These are phyloP conservation scores for Yamadazyma mexicana DNA, from an alignment of 1,139 yeast species.

Conservation along the genomic window DNA sequence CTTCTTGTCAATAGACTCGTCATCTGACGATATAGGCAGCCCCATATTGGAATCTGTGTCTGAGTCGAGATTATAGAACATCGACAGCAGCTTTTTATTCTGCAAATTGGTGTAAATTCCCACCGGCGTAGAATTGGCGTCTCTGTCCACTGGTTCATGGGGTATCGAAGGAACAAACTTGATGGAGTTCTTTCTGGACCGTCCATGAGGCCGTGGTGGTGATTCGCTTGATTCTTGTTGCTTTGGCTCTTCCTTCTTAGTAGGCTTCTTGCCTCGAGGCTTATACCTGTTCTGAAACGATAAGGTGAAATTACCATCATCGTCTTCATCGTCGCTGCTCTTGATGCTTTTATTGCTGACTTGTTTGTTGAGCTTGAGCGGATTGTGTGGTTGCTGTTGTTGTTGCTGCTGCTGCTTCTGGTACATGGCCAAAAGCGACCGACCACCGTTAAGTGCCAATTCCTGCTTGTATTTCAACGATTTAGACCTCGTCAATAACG, in stretches of 20 bases:
- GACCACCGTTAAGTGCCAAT: constrained; percentile 21
- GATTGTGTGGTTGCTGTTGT: neutral
- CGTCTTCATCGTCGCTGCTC: constrained; percentile 16
- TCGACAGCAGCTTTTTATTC: constrained; percentile 20
- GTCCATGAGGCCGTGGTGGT: constrained; percentile 9
- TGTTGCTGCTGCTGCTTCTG: constrained; percentile 23
- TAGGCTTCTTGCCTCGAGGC: neutral
- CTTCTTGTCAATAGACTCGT: constrained; percentile 14
- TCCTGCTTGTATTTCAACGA: constrained; percentile 27
- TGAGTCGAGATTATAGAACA: constrained; percentile 36
- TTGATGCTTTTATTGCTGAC: constrained; percentile 12
- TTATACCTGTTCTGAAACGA: constrained; percentile 17
- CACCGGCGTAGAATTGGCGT: constrained; percentile 13
- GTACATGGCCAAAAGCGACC: constrained; percentile 27
- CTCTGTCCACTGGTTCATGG: constrained; percentile 9
- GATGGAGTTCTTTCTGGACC: constrained; percentile 29
- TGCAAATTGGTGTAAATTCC: constrained; percentile 12
- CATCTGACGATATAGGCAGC: constrained; percentile 19
- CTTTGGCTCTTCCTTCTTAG: too few relatives aligned
- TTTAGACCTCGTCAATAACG: constrained; percentile 22
- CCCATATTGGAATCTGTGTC: constrained; percentile 19
- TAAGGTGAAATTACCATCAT: constrained; percentile 23
- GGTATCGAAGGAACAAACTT: constrained; percentile 33
- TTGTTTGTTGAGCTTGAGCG: constrained; percentile 5
- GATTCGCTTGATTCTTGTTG: constrained; percentile 10